These are phyloP conservation scores for Sugiyamaella paludigena DNA, from an alignment of 1,139 yeast genomes.

Conservation along the genomic window DNA sequence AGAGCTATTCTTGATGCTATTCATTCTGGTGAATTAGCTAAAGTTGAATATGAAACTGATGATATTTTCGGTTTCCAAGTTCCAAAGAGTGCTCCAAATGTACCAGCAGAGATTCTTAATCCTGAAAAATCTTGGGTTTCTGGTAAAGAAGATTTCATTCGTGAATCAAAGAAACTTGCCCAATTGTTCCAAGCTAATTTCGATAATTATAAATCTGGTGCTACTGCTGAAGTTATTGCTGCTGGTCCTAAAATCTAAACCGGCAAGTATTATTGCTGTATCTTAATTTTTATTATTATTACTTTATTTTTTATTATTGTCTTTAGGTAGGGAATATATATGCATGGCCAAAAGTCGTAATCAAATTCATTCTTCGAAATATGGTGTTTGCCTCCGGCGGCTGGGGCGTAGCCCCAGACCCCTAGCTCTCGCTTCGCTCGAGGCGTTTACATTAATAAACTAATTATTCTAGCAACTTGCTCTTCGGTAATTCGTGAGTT, in stretches of 20 bases:
- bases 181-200: conserved; percentile 81
- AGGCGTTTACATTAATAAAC: too few species aligned
- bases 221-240: conserved; percentile 81
- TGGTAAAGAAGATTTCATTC: conserved; percentile 63
- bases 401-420: too few species aligned
- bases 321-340: too few species aligned
- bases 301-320: too few species aligned
- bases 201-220: conserved; percentile 75
- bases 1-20: conserved; percentile 95
- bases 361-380: too few species aligned
- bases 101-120: conserved; percentile 81
- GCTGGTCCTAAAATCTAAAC: conserved; percentile 69
- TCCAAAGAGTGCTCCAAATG: conserved; percentile 79
- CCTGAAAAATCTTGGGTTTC: conserved; percentile 84
- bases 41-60: conserved; percentile 78
- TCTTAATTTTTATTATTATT: not conserved
- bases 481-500: too few species aligned
- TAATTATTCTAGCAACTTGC: too few species aligned
- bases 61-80: conserved; percentile 85
- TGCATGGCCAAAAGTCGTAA: too few species aligned
- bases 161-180: conserved; percentile 74
- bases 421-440: too few species aligned
- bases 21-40: conserved; percentile 83
- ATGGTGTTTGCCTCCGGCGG: too few species aligned
- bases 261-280: too few species aligned